Evolutionary conservation across 495 filamentous ascomycete genomes (phyloP).

Genomic region (Aspergillus bridgeri): DNA sequence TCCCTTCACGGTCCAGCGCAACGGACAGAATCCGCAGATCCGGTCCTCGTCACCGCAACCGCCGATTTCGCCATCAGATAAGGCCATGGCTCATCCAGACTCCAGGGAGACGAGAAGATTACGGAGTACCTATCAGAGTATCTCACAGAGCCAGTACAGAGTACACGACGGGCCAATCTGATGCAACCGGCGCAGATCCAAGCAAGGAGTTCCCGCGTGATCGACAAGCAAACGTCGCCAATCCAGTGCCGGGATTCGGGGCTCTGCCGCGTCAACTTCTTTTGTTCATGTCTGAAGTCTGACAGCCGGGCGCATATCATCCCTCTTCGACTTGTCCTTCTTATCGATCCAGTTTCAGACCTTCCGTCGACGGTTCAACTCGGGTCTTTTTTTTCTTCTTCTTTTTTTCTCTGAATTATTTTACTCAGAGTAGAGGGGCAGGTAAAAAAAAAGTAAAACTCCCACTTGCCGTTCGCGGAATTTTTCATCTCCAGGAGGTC

Average conservation of each 20-base stretch:
- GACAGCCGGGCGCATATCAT: conserved; percentile 10
- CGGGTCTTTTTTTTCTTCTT: conserved; percentile 7
- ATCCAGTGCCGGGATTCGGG: conserved; percentile 11
- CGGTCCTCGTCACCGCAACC: not conserved
- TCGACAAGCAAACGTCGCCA: conserved; percentile 24
- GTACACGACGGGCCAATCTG: no score
- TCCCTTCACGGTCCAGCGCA: no score
- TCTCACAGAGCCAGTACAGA: no score
- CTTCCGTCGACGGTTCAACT: conserved; percentile 6
- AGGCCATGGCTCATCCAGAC: no score
- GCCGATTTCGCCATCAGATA: conserved; percentile 9
- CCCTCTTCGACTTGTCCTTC: no score
- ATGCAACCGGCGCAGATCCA: conserved; percentile 21
- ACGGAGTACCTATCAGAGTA: no score
- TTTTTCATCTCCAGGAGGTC: not conserved
- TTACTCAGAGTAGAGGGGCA: no score
- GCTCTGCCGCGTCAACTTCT: conserved; percentile 10
- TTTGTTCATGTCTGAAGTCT: no score
- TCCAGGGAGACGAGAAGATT: no score
- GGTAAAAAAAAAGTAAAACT: no score
- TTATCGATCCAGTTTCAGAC: conserved; percentile 4
- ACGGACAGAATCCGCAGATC: not conserved
- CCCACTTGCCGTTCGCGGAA: conserved; percentile 4
- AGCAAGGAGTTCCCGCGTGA: conserved; percentile 38
- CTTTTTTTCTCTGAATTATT: no score